Percentiles rank a stretch among this genome's conserved stretches.
These are phyloP conservation scores for Aotearoamyces nothofagi DNA, from an alignment of 2,329 filamentous ascomycete genomes.

Conservation along the genomic window DNA sequence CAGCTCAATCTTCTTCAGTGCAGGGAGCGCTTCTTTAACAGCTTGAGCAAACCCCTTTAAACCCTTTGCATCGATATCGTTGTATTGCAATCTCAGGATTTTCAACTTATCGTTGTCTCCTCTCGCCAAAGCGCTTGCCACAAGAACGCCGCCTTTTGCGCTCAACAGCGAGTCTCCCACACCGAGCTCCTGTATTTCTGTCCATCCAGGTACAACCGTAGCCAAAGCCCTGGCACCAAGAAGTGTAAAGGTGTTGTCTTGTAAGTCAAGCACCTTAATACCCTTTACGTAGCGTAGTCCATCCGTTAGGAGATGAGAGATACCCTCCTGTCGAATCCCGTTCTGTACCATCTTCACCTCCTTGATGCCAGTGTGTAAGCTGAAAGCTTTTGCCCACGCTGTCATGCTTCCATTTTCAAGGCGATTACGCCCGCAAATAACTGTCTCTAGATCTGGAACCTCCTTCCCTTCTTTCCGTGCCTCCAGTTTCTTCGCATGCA, in stretches of 20 bases:
- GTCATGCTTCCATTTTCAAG: slow-evolving; percentile 94
- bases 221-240: slow-evolving; percentile 67
- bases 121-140: slow-evolving; percentile 57
- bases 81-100: slow-evolving; percentile 76
- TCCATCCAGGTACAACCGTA: slow-evolving; percentile 60
- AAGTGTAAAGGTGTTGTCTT: slow-evolving; percentile 93
- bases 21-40: slow-evolving; percentile 52
- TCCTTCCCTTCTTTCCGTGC: slow-evolving; percentile 56
- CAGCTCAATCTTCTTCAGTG: slow-evolving; percentile 72
- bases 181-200: slow-evolving; percentile 64
- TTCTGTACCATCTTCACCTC: slow-evolving; percentile 97
- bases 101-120: slow-evolving; percentile 70
- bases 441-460: slow-evolving; percentile 80
- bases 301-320: slow-evolving; percentile 62
- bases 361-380: slow-evolving; percentile 67
- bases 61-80: slow-evolving; percentile 73
- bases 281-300: slow-evolving; percentile 57
- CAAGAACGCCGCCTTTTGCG: slow-evolving; percentile 57
- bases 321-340: slow-evolving; percentile 88
- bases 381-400: slow-evolving; percentile 81
- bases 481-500: slow-evolving; percentile 72
- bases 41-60: slow-evolving; percentile 58
- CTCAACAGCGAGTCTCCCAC: slow-evolving; percentile 79
- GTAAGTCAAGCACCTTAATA: slow-evolving; percentile 71
- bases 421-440: slow-evolving; percentile 91